A percentile compares a stretch with the other conserved stretches of the same genome.
Evolutionary conservation across 208 protist genomes (phyloP).

Genomic region (Strigomonas galati): DNA sequence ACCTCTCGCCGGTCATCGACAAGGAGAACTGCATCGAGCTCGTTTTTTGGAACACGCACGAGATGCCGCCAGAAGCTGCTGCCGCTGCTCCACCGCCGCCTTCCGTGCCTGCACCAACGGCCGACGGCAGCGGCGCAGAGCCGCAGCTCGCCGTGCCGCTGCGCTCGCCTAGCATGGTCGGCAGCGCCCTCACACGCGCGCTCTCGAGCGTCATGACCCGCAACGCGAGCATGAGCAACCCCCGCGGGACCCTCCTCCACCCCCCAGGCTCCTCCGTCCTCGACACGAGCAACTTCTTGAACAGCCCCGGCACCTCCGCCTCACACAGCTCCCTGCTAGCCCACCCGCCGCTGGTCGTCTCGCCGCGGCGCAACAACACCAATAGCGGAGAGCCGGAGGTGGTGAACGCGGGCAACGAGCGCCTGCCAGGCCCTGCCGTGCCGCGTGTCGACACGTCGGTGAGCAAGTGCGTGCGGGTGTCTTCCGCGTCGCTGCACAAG

Average conservation of each 20-base stretch:
- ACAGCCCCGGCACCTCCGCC: too few relatives aligned
- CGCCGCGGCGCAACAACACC: constrained; percentile 10
- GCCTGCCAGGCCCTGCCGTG: constrained; percentile 7
- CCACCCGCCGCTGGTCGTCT: not conserved
- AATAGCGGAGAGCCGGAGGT: not conserved
- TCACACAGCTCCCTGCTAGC: too few relatives aligned
- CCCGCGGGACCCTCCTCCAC: not conserved
- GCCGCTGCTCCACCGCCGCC: constrained; percentile 5
- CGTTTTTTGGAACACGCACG: constrained; percentile 56
- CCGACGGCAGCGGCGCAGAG: not conserved
- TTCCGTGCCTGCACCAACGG: not conserved
- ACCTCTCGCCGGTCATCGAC: constrained; percentile 55
- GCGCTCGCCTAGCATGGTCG: not conserved
- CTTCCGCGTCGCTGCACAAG: too few relatives aligned
- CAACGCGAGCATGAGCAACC: not conserved
- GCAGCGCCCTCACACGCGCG: not conserved
- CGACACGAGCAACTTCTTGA: too few relatives aligned
- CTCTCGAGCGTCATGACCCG: not conserved
- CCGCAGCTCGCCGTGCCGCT: not conserved
- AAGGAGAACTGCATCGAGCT: constrained; percentile 85
- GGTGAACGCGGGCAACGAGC: constrained; percentile 14
- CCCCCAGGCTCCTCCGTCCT: not conserved
- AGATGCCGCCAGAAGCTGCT: constrained; percentile 3
- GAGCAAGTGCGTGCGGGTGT: not conserved
- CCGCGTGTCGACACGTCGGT: not conserved